Conservation (phyloP, 2,329 filamentous ascomycete species). For the Verticillium albo-atrum region DNA sequence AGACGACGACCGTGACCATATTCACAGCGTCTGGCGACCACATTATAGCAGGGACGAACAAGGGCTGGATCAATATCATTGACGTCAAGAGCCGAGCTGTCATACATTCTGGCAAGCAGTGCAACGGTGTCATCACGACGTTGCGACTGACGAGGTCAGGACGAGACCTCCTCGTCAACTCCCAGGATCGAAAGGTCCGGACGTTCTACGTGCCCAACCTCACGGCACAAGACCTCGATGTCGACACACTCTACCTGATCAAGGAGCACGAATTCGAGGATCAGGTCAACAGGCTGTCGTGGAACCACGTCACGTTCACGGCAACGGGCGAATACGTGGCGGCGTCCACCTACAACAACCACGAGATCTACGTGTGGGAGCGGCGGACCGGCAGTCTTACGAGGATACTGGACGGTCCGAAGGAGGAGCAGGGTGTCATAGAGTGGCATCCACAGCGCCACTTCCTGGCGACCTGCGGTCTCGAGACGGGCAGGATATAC, state of each 20-base stretch:
- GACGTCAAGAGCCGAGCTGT: slow-evolving; percentile 75
- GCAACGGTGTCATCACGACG: slow-evolving; percentile 81
- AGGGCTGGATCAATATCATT: slow-evolving; percentile 95
- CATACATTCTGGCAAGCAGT: slow-evolving; percentile 86
- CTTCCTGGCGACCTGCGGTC: slow-evolving; percentile 82
- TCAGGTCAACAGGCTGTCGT: slow-evolving; percentile 88
- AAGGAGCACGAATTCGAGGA: slow-evolving; percentile 98
- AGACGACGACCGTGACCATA: slow-evolving; percentile 88
- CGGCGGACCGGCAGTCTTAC: slow-evolving; percentile 88
- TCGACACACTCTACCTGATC: slow-evolving; percentile 81
- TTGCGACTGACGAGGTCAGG: slow-evolving; percentile 82
- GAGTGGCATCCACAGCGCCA: slow-evolving; percentile 94
- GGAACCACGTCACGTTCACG: slow-evolving; percentile 97
- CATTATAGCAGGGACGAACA: slow-evolving; percentile 88
- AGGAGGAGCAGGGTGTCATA: slow-evolving; percentile 92
- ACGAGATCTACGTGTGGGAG: slow-evolving; percentile 98
- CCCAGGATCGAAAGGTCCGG: slow-evolving; percentile 89
- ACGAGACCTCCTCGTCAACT: slow-evolving; percentile 84
- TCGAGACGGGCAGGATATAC: slow-evolving; percentile 91
- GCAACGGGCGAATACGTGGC: slow-evolving; percentile 93
- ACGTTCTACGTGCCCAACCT: slow-evolving; percentile 86
- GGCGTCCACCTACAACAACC: slow-evolving; percentile 96
- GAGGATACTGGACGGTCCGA: slow-evolving; percentile 93
- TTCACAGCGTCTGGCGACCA: slow-evolving; percentile 84
- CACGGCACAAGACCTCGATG: slow-evolving; percentile 63